phyloP scores from a whole-genome alignment of 1,284 basidiomycete genomes.

The Neolentinus lepideus region DNA sequence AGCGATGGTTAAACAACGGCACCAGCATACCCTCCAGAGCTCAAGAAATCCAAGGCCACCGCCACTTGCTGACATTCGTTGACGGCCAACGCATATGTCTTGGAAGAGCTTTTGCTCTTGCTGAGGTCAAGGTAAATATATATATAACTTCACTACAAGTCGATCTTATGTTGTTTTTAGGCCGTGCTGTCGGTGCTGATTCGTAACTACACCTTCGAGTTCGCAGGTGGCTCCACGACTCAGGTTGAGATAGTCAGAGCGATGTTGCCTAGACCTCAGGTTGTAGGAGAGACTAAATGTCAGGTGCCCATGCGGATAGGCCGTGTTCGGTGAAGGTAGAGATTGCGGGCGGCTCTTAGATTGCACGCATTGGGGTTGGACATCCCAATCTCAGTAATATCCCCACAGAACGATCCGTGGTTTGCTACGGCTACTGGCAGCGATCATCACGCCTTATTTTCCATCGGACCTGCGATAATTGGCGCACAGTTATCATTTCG shows the following conservation, averaged over 20 bases:
- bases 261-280: conserved; percentile 34
- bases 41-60: conserved; percentile 30
- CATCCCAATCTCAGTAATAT: no score
- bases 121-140: conserved; percentile 39
- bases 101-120: conserved; percentile 32
- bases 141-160: neutral
- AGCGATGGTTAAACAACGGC: conserved; percentile 19
- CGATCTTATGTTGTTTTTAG: conserved; percentile 17
- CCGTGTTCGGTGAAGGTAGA: neutral
- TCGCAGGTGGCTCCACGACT: conserved; percentile 31
- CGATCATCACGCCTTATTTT: no score
- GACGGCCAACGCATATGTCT: conserved; percentile 34
- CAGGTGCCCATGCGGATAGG: conserved; percentile 32
- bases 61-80: conserved; percentile 31
- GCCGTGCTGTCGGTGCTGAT: conserved; percentile 37
- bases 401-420: no score
- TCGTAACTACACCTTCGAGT: conserved; percentile 35
- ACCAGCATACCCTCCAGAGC: conserved; percentile 16
- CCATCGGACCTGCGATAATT: no score
- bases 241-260: conserved; percentile 26
- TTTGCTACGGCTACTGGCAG: no score
- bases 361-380: no score
- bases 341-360: no score
- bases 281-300: conserved; percentile 32
- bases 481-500: no score